These are phyloP conservation scores for Gentiana dahurica DNA, from an alignment of 257 asterid species.

Conservation along the genomic window DNA sequence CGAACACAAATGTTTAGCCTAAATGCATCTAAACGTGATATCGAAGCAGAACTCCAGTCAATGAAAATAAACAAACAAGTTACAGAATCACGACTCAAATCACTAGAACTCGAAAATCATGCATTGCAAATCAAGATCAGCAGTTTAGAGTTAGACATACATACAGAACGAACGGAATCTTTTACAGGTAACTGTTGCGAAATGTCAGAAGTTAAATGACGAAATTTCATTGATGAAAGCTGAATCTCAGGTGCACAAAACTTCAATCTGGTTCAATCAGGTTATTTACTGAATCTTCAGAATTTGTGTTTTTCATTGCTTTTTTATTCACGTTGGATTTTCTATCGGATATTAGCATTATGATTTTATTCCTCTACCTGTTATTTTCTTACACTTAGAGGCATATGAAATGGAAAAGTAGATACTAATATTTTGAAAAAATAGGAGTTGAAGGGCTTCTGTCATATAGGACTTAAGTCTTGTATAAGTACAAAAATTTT, in stretches of 20 bases:
- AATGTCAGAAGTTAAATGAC: constrained; percentile 29
- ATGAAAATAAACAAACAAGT: constrained; percentile 30
- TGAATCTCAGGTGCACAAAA: constrained; percentile 33
- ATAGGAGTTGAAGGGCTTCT: too few relatives aligned
- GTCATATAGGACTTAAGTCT: too few relatives aligned
- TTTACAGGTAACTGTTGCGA: constrained; percentile 42
- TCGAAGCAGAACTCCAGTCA: constrained; percentile 31
- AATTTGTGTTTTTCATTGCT: too few relatives aligned
- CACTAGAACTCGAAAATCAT: constrained; percentile 29
- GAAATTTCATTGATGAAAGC: constrained; percentile 41
- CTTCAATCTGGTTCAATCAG: constrained; percentile 37
- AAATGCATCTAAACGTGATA: constrained; percentile 18
- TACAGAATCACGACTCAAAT: constrained; percentile 35
- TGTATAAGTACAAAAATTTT: too few relatives aligned
- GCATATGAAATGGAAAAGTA: too few relatives aligned
- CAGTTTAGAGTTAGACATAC: constrained; percentile 32
- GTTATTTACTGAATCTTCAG: constrained; percentile 19
- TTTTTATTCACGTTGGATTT: too few relatives aligned
- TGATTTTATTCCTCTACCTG: too few relatives aligned
- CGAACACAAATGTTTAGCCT: constrained; percentile 28
- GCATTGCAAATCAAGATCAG: constrained; percentile 26
- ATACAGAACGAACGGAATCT: constrained; percentile 35
- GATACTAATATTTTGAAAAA: too few relatives aligned
- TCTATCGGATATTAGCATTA: too few relatives aligned
- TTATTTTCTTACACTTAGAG: too few relatives aligned